Base-by-base conservation (phyloP, 352 stramenopile genomes). In the Globisporangium nunn region DNA sequence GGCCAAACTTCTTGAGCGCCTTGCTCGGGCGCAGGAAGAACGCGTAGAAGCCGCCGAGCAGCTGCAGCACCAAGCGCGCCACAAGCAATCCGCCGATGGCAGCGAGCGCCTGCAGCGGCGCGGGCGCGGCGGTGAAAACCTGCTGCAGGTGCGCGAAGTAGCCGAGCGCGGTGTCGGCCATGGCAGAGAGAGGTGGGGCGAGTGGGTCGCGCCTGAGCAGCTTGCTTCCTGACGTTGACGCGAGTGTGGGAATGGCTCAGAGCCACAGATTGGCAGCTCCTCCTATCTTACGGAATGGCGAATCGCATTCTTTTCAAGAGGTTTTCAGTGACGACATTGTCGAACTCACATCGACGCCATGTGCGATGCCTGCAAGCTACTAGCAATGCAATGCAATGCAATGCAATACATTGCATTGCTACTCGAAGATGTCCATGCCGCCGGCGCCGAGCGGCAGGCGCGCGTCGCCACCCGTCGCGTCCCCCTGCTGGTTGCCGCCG, bases 11-110 rank as follows among this genome's bases (percentile, higher is more conserved):
- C 60, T 91, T 96, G 47, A 98, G 67, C 64, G 96, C 88, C 65
- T 97, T 97, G 48, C 78, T 80, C 43, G 93, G 95, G 28, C 95
- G 94, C 47, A 99, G 62, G 74, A 98, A 98, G 70, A 91, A 91
- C 53, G 69, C 63, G 67, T 88, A 94, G 62, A 91, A 51, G 44
- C 64, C 70, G 4, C 59, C 62, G 18, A 89, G 28, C 30, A 88
- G 35, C 54, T 72, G 66, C 46, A 92, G 64, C 49, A 64, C 74
- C 33, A 90, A 29, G 59, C 78, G 78, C 60, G 66, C 63, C 11
- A 87, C 57, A 41, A 89, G 50, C 39, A 87, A 59, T 8, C 55
- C 77, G 50, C 75, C 81, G 35, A 89, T 54, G 14, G 52, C 63
- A 3, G 63, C 67, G 14, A 77, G 66, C n/a, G 72, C 52, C 54